Base-by-base conservation (phyloP, 169 alveolate genomes). In the Babesia bigemina region DNA sequence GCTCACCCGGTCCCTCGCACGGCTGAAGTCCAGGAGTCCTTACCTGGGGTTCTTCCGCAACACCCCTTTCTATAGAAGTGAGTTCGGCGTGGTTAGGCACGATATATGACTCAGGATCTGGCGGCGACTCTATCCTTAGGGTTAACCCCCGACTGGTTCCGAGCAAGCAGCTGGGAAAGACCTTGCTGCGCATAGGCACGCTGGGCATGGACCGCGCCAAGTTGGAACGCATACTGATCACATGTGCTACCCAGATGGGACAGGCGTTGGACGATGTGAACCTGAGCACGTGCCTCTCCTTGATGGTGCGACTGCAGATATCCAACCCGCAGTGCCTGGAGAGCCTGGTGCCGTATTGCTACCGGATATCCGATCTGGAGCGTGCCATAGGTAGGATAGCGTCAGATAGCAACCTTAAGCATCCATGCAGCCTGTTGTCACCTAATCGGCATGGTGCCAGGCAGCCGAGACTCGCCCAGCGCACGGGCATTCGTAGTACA, bases 241-340 rank as follows among this genome's bases (percentile, higher is more conserved):
- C 63, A 47, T 52, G 56, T 4, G 76, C 63, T 1, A 70, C 29
- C 42, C 63, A 55, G 42, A 79, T 79, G 84, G 62, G 63, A 17
- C 75, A 67, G 19, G 83, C 87, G 12, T 28, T 79, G 70, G 87
- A 79, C 48, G 87, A 70, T 17, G 77, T 49, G 11, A 79, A 79
- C 66, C 26, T 79, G 49, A 14, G 36, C 33, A 79, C 77, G 22
- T 65, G 28, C 44, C 48, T 79, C 0, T 48, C 57, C 24, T 33
- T 79, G 39, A 44, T 79, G 70, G 74, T 59, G 42, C 70, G 61
- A 42, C 77, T 79, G 62, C 52, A 56, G 14, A 56, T 79, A 29
- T 21, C 44, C 22, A 53, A 62, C 44, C 39, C 42, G 28, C 70
- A 33, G 12, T 63, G 74, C 39, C 28, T 79, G 63, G 62, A 70